phyloP scores from a whole-genome alignment of 139 green algal genomes.

The Diplosphaera chodatii region DNA sequence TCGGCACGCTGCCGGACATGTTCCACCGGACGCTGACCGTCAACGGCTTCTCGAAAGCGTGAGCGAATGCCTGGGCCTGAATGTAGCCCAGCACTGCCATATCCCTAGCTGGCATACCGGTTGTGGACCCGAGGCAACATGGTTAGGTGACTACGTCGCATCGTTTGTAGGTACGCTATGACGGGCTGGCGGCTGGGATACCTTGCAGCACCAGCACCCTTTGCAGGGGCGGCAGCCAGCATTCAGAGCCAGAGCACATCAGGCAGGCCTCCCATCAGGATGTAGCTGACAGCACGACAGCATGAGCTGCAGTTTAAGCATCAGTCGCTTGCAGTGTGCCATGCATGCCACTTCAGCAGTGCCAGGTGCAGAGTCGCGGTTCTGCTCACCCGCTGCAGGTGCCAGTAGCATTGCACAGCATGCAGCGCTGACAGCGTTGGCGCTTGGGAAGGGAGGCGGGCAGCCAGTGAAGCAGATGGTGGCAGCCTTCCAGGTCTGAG shows the following conservation, averaged over 20 bases:
- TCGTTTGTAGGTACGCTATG: conserved; percentile 34
- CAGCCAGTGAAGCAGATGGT: conserved; percentile 73
- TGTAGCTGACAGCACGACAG: conserved; percentile 37
- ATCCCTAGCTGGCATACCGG: conserved; percentile 32
- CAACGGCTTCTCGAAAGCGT: conserved; percentile 96
- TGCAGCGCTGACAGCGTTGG: conserved; percentile 82
- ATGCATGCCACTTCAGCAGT: too few species aligned
- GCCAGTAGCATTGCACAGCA: conserved; percentile 76
- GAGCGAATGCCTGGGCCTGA: too few species aligned
- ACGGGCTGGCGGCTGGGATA: conserved; percentile 94
- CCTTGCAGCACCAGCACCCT: conserved; percentile 78
- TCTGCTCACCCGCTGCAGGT: too few species aligned
- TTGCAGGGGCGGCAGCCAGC: conserved; percentile 65
- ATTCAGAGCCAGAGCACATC: conserved; percentile 93
- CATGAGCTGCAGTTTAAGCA: too few species aligned
- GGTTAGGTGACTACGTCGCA: not conserved
- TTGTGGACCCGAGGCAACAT: too few species aligned
- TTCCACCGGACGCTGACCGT: conserved; percentile 90
- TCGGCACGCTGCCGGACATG: conserved; percentile 83
- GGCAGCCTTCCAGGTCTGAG: conserved; percentile 70
- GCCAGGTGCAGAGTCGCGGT: too few species aligned
- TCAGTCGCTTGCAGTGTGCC: too few species aligned
- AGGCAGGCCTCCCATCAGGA: conserved; percentile 16
- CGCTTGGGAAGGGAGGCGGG: conserved; percentile 71
- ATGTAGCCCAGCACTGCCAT: too few species aligned